Evolutionary conservation across 2,329 filamentous ascomycete species (phyloP).

Genomic region (Aureobasidium sp.): DNA sequence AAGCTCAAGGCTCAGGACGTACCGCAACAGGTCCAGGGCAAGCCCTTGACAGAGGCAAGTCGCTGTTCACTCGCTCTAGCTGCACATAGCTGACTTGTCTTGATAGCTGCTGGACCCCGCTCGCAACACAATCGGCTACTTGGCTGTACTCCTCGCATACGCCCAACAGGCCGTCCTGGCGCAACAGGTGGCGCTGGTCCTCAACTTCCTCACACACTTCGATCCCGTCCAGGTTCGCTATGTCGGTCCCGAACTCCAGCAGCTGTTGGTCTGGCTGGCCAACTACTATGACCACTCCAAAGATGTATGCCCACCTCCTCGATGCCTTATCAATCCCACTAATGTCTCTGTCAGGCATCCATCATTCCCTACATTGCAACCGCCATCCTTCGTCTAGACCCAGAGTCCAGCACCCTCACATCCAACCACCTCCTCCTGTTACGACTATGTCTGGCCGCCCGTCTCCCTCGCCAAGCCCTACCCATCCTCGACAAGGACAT

Average conservation of each 20-base stretch:
- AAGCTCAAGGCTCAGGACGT: not conserved
- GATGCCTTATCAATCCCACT: not conserved
- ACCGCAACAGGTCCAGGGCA: conserved; percentile 5
- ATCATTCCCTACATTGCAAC: conserved; percentile 32
- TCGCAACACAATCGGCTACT: conserved; percentile 51
- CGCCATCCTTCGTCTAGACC: conserved; percentile 59
- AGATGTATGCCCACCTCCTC: conserved; percentile 11
- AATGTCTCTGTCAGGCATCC: conserved; percentile 21
- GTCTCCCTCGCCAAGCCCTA: conserved; percentile 47
- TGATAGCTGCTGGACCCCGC: conserved; percentile 43
- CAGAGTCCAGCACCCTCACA: conserved; percentile 58
- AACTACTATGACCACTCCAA: conserved; percentile 12
- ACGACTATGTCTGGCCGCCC: conserved; percentile 48
- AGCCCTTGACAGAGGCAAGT: not conserved
- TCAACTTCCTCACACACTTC: conserved; percentile 39
- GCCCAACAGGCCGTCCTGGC: conserved; percentile 17
- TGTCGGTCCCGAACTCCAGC: conserved; percentile 40
- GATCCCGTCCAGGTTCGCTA: conserved; percentile 50
- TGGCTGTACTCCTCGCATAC: conserved; percentile 43
- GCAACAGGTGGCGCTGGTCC: conserved; percentile 35
- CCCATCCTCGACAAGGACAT: conserved; percentile 58
- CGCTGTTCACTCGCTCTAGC: not conserved
- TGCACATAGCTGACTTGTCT: not conserved
- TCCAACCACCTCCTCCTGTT: conserved; percentile 52
- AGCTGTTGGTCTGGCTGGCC: conserved; percentile 33